Evolutionary conservation across 768 basidiomycete genomes (phyloP).

Genomic region (Phaffia australis): DNA sequence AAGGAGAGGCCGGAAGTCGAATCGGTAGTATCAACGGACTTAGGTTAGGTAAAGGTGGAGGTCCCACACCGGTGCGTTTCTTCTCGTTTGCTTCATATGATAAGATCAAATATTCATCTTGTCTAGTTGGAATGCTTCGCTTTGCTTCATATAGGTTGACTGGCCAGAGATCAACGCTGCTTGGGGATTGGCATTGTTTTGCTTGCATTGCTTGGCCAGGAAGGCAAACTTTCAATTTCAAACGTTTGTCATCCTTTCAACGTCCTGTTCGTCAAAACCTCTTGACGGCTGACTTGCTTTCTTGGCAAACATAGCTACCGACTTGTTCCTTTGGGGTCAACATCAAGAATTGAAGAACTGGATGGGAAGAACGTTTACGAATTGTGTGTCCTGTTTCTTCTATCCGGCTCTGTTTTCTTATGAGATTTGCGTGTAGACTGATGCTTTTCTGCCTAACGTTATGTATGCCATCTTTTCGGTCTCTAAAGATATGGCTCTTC

Average conservation of each 20-base stretch:
- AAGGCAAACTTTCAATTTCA: constrained; percentile 85
- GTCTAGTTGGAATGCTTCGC: neutral
- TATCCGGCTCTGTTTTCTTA: neutral
- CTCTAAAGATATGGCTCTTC: constrained; percentile 65
- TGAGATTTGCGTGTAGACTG: neutral
- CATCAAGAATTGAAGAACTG: constrained; percentile 73
- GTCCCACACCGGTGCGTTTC: constrained; percentile 51
- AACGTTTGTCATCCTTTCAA: constrained; percentile 47
- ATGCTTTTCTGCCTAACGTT: neutral
- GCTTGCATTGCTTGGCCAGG: constrained; percentile 78
- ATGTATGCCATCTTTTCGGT: neutral
- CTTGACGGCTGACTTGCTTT: neutral
- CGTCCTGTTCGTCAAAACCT: neutral
- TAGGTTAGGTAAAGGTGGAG: constrained; percentile 74
- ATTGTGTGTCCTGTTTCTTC: constrained; percentile 39
- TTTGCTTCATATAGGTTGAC: constrained; percentile 54
- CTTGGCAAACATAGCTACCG: constrained; percentile 53
- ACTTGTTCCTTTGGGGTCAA: constrained; percentile 86
- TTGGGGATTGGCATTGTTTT: constrained; percentile 88
- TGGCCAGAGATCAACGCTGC: constrained; percentile 99
- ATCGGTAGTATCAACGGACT: constrained; percentile 96
- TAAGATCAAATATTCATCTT: constrained; percentile 20
- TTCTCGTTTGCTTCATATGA: constrained; percentile 4
- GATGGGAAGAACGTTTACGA: constrained; percentile 72
- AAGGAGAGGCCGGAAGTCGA: constrained; percentile 26